Conservation (phyloP, 1,284 basidiomycete genomes). For the Golubevia sp. region DNA sequence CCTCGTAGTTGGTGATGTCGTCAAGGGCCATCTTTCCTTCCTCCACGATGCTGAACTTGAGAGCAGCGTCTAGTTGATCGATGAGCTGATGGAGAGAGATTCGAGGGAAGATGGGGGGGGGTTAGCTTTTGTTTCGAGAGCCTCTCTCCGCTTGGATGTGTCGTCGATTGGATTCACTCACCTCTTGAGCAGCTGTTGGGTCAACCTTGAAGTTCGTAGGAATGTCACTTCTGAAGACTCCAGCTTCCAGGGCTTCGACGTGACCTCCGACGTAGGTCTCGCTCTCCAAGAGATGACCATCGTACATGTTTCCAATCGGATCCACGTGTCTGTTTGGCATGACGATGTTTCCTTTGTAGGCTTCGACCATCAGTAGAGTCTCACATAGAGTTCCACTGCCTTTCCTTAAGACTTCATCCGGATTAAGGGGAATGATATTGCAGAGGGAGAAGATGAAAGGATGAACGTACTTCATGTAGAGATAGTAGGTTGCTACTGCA, state of each 20-base stretch:
- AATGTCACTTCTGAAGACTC: slow-evolving; percentile 60
- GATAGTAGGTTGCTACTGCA: slow-evolving; percentile 61
- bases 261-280: slow-evolving; percentile 62
- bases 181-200: slow-evolving; percentile 44
- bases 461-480: slow-evolving; percentile 62
- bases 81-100: slow-evolving; percentile 33
- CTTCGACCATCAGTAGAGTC: slow-evolving; percentile 60
- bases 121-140: slow-evolving; percentile 1
- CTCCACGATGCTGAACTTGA: slow-evolving; percentile 52
- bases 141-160: too few relatives aligned
- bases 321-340: slow-evolving; percentile 61
- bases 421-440: slow-evolving; percentile 62
- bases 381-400: slow-evolving; percentile 59
- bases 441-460: slow-evolving; percentile 62
- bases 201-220: slow-evolving; percentile 58
- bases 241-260: slow-evolving; percentile 60
- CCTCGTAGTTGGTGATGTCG: slow-evolving; percentile 59
- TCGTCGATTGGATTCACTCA: too few relatives aligned
- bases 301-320: slow-evolving; percentile 55
- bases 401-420: slow-evolving; percentile 60
- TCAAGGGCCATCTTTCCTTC: slow-evolving; percentile 49
- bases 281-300: slow-evolving; percentile 58
- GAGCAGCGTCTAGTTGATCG: slow-evolving; percentile 52
- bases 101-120: background rate
- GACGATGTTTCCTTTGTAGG: slow-evolving; percentile 54